Conservation (phyloP, 805 yeast species). For the Alloascoidea hylecoeti region DNA sequence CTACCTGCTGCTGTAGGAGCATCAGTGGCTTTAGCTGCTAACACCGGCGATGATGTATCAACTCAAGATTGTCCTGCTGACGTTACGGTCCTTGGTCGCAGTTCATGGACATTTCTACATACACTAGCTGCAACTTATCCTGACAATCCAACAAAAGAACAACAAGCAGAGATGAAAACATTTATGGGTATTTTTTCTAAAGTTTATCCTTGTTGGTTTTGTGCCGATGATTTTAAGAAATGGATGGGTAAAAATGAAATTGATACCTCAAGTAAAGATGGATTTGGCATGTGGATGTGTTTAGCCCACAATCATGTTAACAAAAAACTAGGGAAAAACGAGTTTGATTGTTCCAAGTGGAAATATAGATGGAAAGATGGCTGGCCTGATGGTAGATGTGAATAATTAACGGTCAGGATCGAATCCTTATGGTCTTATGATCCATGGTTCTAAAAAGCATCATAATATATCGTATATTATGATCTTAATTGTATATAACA, state of each 20-base stretch:
- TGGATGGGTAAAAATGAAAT: constrained; percentile 36
- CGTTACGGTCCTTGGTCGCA: constrained; percentile 61
- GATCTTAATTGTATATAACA: too few relatives aligned
- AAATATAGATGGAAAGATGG: constrained; percentile 91
- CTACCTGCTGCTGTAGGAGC: constrained; percentile 10
- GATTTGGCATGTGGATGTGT: constrained; percentile 83
- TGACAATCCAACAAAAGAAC: constrained; percentile 37
- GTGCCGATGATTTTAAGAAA: constrained; percentile 70
- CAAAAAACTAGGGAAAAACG: constrained; percentile 68
- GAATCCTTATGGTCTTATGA: too few relatives aligned
- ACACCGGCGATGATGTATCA: constrained; percentile 16
- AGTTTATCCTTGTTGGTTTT: constrained; percentile 87
- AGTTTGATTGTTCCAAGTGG: constrained; percentile 84
- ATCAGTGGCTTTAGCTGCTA: constrained; percentile 7
- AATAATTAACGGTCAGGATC: too few relatives aligned
- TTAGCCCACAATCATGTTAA: constrained; percentile 95
- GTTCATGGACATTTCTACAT: constrained; percentile 90
- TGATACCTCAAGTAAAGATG: constrained; percentile 38
- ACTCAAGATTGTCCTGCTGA: constrained; percentile 70
- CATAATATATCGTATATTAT: too few relatives aligned
- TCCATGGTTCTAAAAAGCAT: too few relatives aligned
- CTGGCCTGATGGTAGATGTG: constrained; percentile 58
- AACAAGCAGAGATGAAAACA: constrained; percentile 58
- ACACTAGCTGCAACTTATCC: constrained; percentile 87
- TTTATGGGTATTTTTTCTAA: constrained; percentile 62